Percentiles rank a stretch among this genome's conserved stretches.
phyloP scores from a whole-genome alignment of 345 rosid species.

The Orychophragmus violaceus region DNA sequence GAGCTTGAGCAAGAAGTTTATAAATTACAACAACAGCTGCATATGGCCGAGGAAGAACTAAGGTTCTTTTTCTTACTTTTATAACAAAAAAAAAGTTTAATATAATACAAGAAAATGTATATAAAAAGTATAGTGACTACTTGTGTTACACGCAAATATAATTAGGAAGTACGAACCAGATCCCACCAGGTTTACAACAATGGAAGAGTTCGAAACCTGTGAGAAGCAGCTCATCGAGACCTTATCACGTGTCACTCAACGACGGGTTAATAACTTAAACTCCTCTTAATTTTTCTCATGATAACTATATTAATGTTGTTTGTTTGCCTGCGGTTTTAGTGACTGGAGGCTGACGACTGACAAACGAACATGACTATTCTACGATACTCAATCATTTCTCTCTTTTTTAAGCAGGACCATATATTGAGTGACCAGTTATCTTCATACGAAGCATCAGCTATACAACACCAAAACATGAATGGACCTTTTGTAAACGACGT shows the following conservation, averaged over 20 bases:
- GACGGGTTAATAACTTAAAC: slow-evolving; percentile 42
- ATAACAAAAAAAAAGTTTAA: neutral
- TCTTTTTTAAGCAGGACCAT: too few relatives aligned
- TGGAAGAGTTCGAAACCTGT: slow-evolving; percentile 51
- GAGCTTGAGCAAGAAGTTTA: slow-evolving; percentile 56
- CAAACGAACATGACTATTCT: too few relatives aligned
- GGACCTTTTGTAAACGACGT: slow-evolving; percentile 46
- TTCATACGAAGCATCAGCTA: slow-evolving; percentile 47
- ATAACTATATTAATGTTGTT: too few relatives aligned
- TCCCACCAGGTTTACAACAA: too few relatives aligned
- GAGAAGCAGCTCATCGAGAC: slow-evolving; percentile 64
- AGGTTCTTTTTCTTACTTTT: slow-evolving; percentile 30
- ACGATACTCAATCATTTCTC: too few relatives aligned
- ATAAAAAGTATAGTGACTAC: neutral
- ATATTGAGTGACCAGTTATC: slow-evolving; percentile 37
- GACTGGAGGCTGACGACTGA: too few relatives aligned
- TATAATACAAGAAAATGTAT: neutral
- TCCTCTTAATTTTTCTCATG: neutral
- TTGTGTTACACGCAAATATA: neutral
- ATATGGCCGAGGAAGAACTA: slow-evolving; percentile 57
- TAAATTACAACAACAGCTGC: slow-evolving; percentile 62
- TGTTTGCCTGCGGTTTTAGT: too few relatives aligned
- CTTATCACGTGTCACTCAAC: slow-evolving; percentile 41
- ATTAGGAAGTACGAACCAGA: too few relatives aligned
- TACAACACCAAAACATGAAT: slow-evolving; percentile 28